Conservation (phyloP, 2,329 filamentous ascomycete genomes). For the Ophiocordyceps camponoti-floridani region DNA sequence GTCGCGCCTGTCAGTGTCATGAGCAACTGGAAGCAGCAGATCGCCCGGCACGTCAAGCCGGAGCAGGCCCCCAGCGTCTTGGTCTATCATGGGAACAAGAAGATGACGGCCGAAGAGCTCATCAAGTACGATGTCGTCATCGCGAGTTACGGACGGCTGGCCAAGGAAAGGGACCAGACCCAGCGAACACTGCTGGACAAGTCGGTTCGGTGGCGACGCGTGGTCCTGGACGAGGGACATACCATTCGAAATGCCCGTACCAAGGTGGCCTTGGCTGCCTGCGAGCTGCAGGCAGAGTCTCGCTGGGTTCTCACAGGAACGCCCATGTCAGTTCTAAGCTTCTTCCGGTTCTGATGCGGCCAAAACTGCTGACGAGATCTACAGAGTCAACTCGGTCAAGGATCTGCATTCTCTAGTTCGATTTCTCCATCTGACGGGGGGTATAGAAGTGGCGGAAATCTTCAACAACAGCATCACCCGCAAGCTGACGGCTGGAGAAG, state of each 20-base stretch:
- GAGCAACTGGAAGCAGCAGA: conserved; percentile 79
- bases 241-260: conserved; percentile 62
- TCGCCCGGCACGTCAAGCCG: conserved; percentile 49
- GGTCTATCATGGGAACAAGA: conserved; percentile 54
- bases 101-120: conserved; percentile 38
- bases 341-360: background rate
- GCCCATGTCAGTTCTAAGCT: conserved; percentile 39
- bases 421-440: conserved; percentile 60
- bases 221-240: conserved; percentile 75
- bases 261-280: conserved; percentile 52
- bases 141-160: conserved; percentile 67
- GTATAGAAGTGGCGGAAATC: conserved; percentile 52
- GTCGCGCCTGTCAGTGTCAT: conserved; percentile 71
- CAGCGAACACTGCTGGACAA: conserved; percentile 19
- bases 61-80: conserved; percentile 48
- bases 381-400: conserved; percentile 57
- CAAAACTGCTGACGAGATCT: background rate
- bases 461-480: conserved; percentile 50
- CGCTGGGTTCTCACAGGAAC: conserved; percentile 70
- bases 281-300: conserved; percentile 47
- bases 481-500: conserved; percentile 40
- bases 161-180: conserved; percentile 39
- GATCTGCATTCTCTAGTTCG: conserved; percentile 67
- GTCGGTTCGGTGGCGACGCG: conserved; percentile 49
- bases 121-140: conserved; percentile 57